A percentile compares a stretch with the other conserved stretches of the same genome.
Conservation (phyloP, 139 green algal species). For the Gonium pectorale region DNA sequence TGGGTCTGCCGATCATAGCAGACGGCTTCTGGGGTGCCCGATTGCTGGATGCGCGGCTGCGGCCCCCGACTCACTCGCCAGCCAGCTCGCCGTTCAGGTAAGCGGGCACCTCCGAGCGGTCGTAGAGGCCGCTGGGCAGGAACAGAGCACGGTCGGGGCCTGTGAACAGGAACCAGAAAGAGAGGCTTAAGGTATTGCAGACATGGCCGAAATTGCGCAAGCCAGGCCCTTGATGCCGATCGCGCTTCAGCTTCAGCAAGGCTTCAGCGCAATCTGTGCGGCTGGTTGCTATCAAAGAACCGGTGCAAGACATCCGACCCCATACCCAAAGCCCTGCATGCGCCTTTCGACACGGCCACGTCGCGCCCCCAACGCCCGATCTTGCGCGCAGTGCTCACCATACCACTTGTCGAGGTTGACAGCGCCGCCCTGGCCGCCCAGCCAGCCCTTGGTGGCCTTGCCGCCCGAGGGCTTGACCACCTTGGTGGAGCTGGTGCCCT, state of each 20-base stretch:
- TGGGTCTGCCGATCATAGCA: too few relatives aligned
- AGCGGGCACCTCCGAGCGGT: slow-evolving; percentile 80
- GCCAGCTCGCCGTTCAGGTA: slow-evolving; percentile 92
- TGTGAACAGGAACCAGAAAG: slow-evolving; percentile 44
- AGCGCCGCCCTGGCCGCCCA: slow-evolving; percentile 42
- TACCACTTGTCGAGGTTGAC: slow-evolving; percentile 89
- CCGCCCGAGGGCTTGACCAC: slow-evolving; percentile 10
- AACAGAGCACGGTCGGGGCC: slow-evolving; percentile 87
- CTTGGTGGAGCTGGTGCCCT: slow-evolving; percentile 43
- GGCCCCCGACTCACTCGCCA: slow-evolving; percentile 84
- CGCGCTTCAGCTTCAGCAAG: too few relatives aligned
- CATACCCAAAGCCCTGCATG: too few relatives aligned
- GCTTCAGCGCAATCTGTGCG: too few relatives aligned
- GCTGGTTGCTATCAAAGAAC: too few relatives aligned
- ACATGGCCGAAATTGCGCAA: too few relatives aligned
- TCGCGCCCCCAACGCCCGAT: not conserved
- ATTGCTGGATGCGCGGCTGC: not conserved
- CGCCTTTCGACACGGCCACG: too few relatives aligned
- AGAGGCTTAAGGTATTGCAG: too few relatives aligned
- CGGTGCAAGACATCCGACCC: too few relatives aligned
- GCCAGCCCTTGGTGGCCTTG: slow-evolving; percentile 36
- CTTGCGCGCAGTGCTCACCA: slow-evolving; percentile 62
- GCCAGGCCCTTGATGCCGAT: too few relatives aligned
- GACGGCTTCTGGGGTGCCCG: too few relatives aligned
- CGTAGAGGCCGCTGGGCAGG: slow-evolving; percentile 89